Base-by-base conservation (phyloP, 768 basidiomycete species). In the Gloeophyllum trabeum region DNA sequence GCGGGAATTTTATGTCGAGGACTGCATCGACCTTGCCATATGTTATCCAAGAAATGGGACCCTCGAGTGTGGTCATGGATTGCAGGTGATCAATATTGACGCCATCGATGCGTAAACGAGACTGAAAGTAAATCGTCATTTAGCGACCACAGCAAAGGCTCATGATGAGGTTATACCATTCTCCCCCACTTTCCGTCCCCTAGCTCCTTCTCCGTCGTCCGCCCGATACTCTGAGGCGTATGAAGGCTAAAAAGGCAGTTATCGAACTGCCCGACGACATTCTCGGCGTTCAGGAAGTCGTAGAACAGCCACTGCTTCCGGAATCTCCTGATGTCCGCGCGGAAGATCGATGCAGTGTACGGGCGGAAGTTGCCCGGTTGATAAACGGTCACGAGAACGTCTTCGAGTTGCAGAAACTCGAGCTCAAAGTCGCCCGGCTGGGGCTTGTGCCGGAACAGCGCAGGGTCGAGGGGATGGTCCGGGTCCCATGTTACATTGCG, bases 221-320 rank as follows among this genome's bases (percentile, higher is more conserved):
- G 70, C 1, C 93, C 90, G 40, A 98, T 88, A 56, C 89, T 94
- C 64, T 97, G 94, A 4, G 94, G 94, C 54, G 81, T 85, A 54
- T 98, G 96, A 48, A 99, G 57, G 56, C 93, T 97, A 65, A 96
- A 96, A 16, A 99, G 57, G 53, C 96, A 99, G 55, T 97, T 97
- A 58, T 99, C 96, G 48, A 91, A 88, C 58, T 99, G 96, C 3
- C 96, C 96, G 6, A 96, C 94, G 32, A 98, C 84, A 48, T 85
- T 88, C 55, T 97, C 93, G 0, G 96, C 93, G 39, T 55, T 58
- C 46, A 98, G 63, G 48, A 98, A 80, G 60, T 99, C 96, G 59
- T 93, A 93, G 60, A 96, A 96, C 26, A 94, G 51, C 91, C 91
- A 98, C 53, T 85, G 80, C 59, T 96, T 97, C 43, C 96, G 70